Conservation (phyloP, 441 rosid genomes). For the Dalechampia spathulata region DNA sequence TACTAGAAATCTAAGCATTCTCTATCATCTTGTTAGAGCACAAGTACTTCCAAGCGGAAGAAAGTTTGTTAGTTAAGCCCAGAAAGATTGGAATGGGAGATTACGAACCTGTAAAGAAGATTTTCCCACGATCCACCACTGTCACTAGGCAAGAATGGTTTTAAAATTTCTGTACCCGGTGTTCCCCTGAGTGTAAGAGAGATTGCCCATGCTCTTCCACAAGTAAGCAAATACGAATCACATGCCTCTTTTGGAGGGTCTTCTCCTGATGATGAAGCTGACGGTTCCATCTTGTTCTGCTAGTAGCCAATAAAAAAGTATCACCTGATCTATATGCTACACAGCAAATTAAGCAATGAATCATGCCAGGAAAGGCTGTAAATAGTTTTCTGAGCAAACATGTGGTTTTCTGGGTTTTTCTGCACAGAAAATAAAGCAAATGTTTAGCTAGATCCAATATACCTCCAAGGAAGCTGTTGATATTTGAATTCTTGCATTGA, state of each 20-base stretch:
- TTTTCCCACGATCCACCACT: constrained; percentile 31
- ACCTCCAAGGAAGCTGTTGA: not conserved
- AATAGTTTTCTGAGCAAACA: too few relatives aligned
- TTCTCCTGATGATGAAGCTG: constrained; percentile 34
- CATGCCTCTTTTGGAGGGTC: constrained; percentile 24
- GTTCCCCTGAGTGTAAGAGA: constrained; percentile 51
- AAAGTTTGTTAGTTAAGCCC: not conserved
- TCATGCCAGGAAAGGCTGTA: too few relatives aligned
- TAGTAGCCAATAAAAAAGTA: constrained; percentile 13
- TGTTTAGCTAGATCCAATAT: too few relatives aligned
- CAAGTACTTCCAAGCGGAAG: not conserved
- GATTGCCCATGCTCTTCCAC: constrained; percentile 85
- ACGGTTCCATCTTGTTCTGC: constrained; percentile 49
- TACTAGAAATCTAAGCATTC: not conserved
- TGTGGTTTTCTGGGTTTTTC: too few relatives aligned
- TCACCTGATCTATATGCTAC: not conserved
- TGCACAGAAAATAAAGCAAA: too few relatives aligned
- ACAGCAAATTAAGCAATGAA: not conserved
- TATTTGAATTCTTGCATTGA: constrained; percentile 43
- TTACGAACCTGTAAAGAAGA: constrained; percentile 67
- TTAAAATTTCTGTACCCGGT: constrained; percentile 48
- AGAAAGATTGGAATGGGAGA: not conserved
- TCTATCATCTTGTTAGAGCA: too few relatives aligned
- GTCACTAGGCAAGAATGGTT: constrained; percentile 33
- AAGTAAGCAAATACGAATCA: constrained; percentile 40